Evolutionary conservation across 768 basidiomycete species (phyloP), one percentile per base, ranked within the genome.

Genomic region (Scleroderma bovista): DNA sequence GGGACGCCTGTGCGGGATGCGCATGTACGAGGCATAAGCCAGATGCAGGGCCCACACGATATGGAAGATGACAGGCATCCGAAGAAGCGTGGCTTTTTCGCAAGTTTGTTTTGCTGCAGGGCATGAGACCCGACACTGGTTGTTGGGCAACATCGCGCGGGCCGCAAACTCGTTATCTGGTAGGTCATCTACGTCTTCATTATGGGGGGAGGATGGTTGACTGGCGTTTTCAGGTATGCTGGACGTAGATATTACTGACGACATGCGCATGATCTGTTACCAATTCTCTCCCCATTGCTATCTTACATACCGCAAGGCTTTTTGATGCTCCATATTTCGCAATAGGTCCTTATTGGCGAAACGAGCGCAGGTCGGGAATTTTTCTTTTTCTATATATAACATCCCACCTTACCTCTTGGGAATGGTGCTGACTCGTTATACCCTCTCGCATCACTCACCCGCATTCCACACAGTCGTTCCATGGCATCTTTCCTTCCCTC

Each of bases 81-180:
- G 52, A 81, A 78, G 50, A 75, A 78, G 62, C 75, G 76, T 66
- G 78, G 72, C 52, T 80, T 84, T 19, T 73, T 89, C 62, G 84
- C 78, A 70, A 72, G 72, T 53, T 70, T 80, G 38, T 67, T 89
- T 50, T 90, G 87, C 67, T 90, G 87, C 65, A 77, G 80, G 58
- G 80, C 75, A 72, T 87, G 63, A 54, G 53, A 69, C 56, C 22
- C 48, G 51, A 47, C 48, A 46, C 56, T 58, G 60, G 68, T 52
- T 63, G 62, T 54, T 64, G 63, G 57, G 48, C 55, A 57, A 56
- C 44, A 50, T 50, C 52, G 62, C 62, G 64, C 60, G 19, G 65
- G 64, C 36, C 64, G 63, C 64, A 65, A 41, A 39, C 60, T 31
- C 26, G 9, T 57, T 53, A 45, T 51, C 26, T 42, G 31, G 34